A percentile compares a stretch with the other conserved stretches of the same genome.
These are phyloP conservation scores for Kwoniella dejecticola DNA, from an alignment of 768 basidiomycete species.

Conservation along the genomic window DNA sequence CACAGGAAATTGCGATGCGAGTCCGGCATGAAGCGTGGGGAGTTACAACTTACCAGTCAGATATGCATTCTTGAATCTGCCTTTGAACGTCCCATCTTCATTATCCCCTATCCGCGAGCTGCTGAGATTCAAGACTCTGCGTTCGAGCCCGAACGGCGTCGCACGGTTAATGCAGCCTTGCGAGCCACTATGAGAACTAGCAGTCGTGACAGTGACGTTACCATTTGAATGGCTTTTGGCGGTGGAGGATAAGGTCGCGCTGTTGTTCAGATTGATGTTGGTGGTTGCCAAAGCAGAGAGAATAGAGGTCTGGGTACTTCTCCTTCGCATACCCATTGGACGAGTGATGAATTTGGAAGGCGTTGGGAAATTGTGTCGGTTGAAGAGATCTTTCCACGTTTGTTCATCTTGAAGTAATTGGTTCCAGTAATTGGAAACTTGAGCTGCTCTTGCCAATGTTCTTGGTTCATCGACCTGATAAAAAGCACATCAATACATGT, in stretches of 20 bases:
- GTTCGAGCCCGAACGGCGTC: slow-evolving; percentile 17
- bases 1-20: not conserved
- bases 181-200: not conserved
- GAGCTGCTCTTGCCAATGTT: slow-evolving; percentile 68
- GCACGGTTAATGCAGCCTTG: not conserved
- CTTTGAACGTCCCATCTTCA: slow-evolving; percentile 60
- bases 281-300: not conserved
- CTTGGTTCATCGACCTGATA: slow-evolving; percentile 66
- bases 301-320: slow-evolving; percentile 6
- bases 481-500: not conserved
- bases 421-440: slow-evolving; percentile 74
- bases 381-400: slow-evolving; percentile 78
- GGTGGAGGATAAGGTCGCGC: not conserved
- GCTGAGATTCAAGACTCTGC: slow-evolving; percentile 7
- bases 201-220: not conserved
- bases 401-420: slow-evolving; percentile 70
- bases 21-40: too few relatives aligned
- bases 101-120: slow-evolving; percentile 7
- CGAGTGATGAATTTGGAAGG: slow-evolving; percentile 2
- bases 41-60: slow-evolving; percentile 67
- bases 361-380: slow-evolving; percentile 59
- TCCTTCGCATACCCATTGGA: slow-evolving; percentile 5
- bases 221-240: not conserved
- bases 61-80: slow-evolving; percentile 73
- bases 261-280: not conserved